Evolutionary conservation across 1,139 yeast genomes (phyloP).

Genomic region (Yamadazyma kanchanaburiensis): DNA sequence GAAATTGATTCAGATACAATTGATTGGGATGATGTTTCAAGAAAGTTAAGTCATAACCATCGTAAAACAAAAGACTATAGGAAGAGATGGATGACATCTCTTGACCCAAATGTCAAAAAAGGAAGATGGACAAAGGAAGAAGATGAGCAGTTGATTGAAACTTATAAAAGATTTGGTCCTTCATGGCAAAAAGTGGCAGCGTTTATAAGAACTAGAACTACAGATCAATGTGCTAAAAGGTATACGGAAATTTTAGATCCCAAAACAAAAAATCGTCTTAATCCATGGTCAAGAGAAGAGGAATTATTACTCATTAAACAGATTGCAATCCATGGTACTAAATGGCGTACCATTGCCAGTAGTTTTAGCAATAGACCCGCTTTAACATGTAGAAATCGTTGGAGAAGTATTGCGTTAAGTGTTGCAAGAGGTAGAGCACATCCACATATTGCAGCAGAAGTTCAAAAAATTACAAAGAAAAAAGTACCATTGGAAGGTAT

Average conservation of each 20-base stretch:
- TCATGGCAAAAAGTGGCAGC: conserved; percentile 83
- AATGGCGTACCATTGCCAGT: conserved; percentile 80
- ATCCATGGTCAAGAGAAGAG: conserved; percentile 79
- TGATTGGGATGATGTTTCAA: conserved; percentile 72
- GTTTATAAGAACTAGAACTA: conserved; percentile 80
- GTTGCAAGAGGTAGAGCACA: conserved; percentile 63
- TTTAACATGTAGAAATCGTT: conserved; percentile 84
- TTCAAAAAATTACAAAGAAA: conserved; percentile 30
- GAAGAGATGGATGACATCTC: conserved; percentile 74
- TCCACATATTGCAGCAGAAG: conserved; percentile 30
- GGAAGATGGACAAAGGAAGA: conserved; percentile 92
- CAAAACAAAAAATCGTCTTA: conserved; percentile 66
- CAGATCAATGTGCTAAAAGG: conserved; percentile 92
- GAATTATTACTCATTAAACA: conserved; percentile 64
- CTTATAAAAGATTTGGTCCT: conserved; percentile 69
- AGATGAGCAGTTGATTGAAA: conserved; percentile 61
- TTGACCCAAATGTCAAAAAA: conserved; percentile 76
- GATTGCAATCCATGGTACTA: conserved; percentile 76
- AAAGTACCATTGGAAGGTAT: conserved; percentile 3
- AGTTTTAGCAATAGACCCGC: conserved; percentile 81
- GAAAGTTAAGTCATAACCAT: conserved; percentile 25
- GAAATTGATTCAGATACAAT: conserved; percentile 31
- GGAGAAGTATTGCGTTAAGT: conserved; percentile 83
- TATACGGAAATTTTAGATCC: conserved; percentile 90
- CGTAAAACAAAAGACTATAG: conserved; percentile 69